Evolutionary conservation across 441 rosid genomes (phyloP).

Genomic region (Theobroma grandiflorum): DNA sequence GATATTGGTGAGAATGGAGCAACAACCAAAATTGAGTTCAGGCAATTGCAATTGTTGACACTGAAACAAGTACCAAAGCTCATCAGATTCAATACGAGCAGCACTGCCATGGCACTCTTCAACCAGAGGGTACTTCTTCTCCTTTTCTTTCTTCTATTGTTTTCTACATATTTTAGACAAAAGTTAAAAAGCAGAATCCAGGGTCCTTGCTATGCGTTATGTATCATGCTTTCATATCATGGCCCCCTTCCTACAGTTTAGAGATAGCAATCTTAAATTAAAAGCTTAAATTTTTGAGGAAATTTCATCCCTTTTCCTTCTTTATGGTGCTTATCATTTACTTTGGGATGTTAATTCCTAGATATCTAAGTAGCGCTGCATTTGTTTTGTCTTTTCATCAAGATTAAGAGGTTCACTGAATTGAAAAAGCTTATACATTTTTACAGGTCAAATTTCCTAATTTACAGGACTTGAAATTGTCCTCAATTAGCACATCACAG

Average conservation of each 20-base stretch:
- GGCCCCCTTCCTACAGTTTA: background rate
- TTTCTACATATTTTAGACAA: background rate
- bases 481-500: slow-evolving; percentile 3
- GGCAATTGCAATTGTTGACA: slow-evolving; percentile 13
- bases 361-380: background rate
- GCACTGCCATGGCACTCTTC: background rate
- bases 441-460: slow-evolving; percentile 19
- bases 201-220: background rate
- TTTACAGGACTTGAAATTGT: slow-evolving; percentile 13
- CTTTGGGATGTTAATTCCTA: background rate
- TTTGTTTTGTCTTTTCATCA: background rate
- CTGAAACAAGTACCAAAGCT: slow-evolving; percentile 6
- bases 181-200: background rate
- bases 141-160: background rate
- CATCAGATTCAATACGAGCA: background rate
- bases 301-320: background rate
- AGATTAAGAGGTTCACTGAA: background rate
- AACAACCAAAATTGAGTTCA: background rate
- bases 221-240: slow-evolving; percentile 5
- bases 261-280: background rate
- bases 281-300: background rate
- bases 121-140: slow-evolving; percentile 19
- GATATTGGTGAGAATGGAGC: slow-evolving; percentile 10
- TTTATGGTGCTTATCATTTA: background rate
- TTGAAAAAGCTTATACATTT: background rate